Conservation (phyloP, 306 rosid species). For the Quercus agrifolia region DNA sequence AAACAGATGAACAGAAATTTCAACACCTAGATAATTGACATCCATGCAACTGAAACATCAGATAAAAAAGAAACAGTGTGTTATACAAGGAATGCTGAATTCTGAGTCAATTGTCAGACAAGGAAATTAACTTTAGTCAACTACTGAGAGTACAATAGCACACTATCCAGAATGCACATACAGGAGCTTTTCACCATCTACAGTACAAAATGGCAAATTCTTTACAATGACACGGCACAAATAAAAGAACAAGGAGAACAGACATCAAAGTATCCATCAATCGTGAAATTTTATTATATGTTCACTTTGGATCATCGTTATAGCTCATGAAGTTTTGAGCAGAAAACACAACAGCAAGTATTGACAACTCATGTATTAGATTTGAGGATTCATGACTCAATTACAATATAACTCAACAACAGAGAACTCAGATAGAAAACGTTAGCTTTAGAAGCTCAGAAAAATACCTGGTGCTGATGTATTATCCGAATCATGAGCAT, state of each 20-base stretch:
- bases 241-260: background rate
- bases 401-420: background rate
- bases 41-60: background rate
- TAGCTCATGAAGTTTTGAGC: background rate
- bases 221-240: background rate
- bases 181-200: background rate
- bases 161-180: background rate
- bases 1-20: background rate
- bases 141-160: background rate
- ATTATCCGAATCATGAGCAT: constrained; percentile 92
- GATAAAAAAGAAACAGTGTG: background rate
- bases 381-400: background rate
- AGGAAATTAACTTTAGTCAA: background rate
- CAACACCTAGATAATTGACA: background rate
- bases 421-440: background rate
- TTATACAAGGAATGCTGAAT: background rate
- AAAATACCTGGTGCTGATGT: constrained; percentile 80
- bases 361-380: background rate
- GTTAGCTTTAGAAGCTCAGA: background rate
- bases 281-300: background rate
- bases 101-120: background rate
- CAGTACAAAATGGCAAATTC: background rate
- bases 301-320: background rate
- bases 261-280: background rate
- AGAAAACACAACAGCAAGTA: background rate